These are phyloP conservation scores for Kodamaea derodonti DNA, from an alignment of 1,139 yeast genomes.

Conservation along the genomic window DNA sequence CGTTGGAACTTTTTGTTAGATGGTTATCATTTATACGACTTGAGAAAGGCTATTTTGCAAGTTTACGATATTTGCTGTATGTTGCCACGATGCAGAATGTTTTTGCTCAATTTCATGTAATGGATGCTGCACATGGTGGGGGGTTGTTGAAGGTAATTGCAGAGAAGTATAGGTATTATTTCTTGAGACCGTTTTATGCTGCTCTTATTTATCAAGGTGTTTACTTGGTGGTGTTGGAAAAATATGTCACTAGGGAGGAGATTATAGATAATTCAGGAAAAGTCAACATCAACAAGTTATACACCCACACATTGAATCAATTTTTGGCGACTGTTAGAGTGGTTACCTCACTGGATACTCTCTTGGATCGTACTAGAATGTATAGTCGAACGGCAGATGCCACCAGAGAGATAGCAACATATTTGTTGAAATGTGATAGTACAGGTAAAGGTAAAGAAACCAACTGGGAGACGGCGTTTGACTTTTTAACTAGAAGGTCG, in stretches of 20 bases:
- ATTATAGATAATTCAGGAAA: background rate
- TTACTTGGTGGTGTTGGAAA: slow-evolving; percentile 20
- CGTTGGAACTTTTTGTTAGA: slow-evolving; percentile 18
- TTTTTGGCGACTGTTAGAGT: slow-evolving; percentile 9
- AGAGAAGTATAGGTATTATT: slow-evolving; percentile 11
- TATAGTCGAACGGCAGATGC: slow-evolving; percentile 2
- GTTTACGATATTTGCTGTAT: slow-evolving; percentile 28
- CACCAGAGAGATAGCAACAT: slow-evolving; percentile 2
- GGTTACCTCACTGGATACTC: slow-evolving; percentile 6
- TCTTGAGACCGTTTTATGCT: slow-evolving; percentile 19
- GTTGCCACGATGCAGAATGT: slow-evolving; percentile 23
- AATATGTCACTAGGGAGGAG: background rate
- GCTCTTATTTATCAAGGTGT: slow-evolving; percentile 22
- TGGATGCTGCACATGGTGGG: slow-evolving; percentile 11
- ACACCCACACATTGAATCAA: slow-evolving; percentile 6
- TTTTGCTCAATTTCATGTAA: slow-evolving; percentile 23
- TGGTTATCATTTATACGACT: slow-evolving; percentile 32
- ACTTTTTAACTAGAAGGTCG: slow-evolving; percentile 1
- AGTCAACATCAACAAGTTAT: slow-evolving; percentile 6
- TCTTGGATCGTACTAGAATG: slow-evolving; percentile 1
- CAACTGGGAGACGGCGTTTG: background rate
- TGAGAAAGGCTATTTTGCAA: slow-evolving; percentile 31
- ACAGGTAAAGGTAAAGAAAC: background rate
- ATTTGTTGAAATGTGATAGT: background rate
- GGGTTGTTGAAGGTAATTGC: slow-evolving; percentile 12